phyloP scores from a whole-genome alignment of 2,329 filamentous ascomycete genomes.

The Fusarium pseudograminearum region DNA sequence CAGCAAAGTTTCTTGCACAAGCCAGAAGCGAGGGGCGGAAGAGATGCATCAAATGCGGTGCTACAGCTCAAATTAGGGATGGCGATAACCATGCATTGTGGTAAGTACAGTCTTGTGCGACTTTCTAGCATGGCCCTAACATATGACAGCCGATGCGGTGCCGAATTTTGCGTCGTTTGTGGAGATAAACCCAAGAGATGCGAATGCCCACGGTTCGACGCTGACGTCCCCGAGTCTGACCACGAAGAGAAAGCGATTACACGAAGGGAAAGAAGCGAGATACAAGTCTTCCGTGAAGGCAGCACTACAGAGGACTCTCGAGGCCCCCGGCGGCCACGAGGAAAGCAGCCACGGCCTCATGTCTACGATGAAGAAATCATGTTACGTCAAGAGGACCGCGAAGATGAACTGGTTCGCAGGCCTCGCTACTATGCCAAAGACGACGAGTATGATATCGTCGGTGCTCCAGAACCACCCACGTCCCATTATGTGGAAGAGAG shows the following conservation, averaged over 20 bases:
- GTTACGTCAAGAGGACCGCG: conserved; percentile 60
- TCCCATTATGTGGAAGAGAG: conserved; percentile 73
- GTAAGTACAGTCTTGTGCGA: conserved; percentile 58
- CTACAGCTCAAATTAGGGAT: conserved; percentile 82
- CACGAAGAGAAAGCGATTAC: conserved; percentile 66
- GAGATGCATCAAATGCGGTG: conserved; percentile 78
- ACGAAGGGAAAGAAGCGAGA: conserved; percentile 39
- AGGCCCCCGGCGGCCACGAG: conserved; percentile 37
- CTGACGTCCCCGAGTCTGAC: conserved; percentile 66
- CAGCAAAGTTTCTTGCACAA: conserved; percentile 70
- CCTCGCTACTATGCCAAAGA: conserved; percentile 53
- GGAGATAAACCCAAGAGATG: conserved; percentile 85
- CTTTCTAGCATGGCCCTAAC: conserved; percentile 19
- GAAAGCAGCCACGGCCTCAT: conserved; percentile 43
- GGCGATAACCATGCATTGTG: conserved; percentile 92
- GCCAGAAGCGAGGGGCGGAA: conserved; percentile 79
- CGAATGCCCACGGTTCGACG: conserved; percentile 84
- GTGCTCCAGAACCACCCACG: conserved; percentile 55
- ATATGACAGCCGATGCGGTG: conserved; percentile 73
- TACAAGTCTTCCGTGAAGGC: conserved; percentile 41
- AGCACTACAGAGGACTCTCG: conserved; percentile 51
- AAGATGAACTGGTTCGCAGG: conserved; percentile 53
- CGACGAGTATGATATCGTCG: conserved; percentile 53
- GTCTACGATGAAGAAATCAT: conserved; percentile 63
- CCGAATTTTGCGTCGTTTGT: conserved; percentile 90